Base-by-base conservation (phyloP, 345 rosid genomes). In the Ricinus communis region DNA sequence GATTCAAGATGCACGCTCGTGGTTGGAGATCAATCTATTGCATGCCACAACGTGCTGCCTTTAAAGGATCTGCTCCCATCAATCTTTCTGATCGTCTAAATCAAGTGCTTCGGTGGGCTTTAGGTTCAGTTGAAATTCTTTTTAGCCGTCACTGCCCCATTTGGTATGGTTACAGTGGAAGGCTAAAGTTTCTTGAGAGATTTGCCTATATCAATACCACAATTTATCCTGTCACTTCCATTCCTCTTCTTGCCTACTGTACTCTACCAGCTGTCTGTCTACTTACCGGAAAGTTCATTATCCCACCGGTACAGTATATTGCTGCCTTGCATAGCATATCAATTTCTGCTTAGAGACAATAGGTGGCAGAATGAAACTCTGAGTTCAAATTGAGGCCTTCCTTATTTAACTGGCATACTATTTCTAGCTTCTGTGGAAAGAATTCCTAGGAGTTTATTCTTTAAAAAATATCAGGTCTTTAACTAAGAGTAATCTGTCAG, bases 21-120 rank as follows among this genome's bases (percentile, higher is more conserved):
- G 86, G 86, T 22, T 83, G 86, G 86, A 77, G 71, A 71, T 83
- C 86, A 16, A 77, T 83, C 67, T 83, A 83, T 47, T 83, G 86
- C 66, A 80, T 83, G 84, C 86, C 86, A 0, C 28, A 30, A 0
- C 80, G 67, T 25, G 65, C 85, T 5, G 85, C 85, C 16, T 82
- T 82, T 64, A 82, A 82, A 45, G 85, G 85, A 60, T 82, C 85
- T 50, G 85, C 82, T 54, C 85, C 85, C 52, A 82, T 82, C 25
- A 82, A 82, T 22, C 79, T 82, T 46, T 82, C 85, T 3, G 82
- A 82, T 71, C 82, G 85, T 60, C 73, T 82, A 53, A 79, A 82
- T 67, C 85, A 82, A 65, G 85, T 82, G 61, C 85, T 79, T 53
- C 76, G 82, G 43, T 82, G 85, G 85, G 85, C 85, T 30, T 59